Evolutionary conservation across 2,329 filamentous ascomycete species (phyloP).

Genomic region (Boeremia lycopersici): DNA sequence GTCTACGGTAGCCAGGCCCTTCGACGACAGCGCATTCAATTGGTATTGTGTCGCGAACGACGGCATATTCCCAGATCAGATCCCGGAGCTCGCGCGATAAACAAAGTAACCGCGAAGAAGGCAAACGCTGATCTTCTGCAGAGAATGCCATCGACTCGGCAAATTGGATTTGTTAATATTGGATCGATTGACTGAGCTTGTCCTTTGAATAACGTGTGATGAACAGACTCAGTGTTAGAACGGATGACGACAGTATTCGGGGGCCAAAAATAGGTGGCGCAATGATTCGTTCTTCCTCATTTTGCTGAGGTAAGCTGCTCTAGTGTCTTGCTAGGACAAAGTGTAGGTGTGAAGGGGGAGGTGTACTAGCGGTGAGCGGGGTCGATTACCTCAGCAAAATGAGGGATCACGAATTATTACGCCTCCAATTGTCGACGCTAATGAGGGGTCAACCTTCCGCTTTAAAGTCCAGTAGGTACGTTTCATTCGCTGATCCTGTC

Average conservation of each 20-base stretch:
- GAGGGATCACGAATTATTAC: too few species aligned
- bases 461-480: not conserved
- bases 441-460: not conserved
- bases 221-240: not conserved
- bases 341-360: too few species aligned
- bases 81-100: slow-evolving; percentile 31
- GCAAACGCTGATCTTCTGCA: not conserved
- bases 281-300: too few species aligned
- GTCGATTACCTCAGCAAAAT: too few species aligned
- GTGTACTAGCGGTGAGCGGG: too few species aligned
- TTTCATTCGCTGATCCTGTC: not conserved
- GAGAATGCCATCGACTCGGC: not conserved
- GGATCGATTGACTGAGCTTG: too few species aligned
- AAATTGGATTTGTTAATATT: not conserved
- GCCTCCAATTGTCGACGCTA: too few species aligned
- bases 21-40: slow-evolving; percentile 20
- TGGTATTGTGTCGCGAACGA: slow-evolving; percentile 23
- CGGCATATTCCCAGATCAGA: slow-evolving; percentile 25
- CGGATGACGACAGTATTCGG: slow-evolving; percentile 6
- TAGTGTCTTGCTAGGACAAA: too few species aligned
- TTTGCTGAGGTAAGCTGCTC: too few species aligned
- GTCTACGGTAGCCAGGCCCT: slow-evolving; percentile 4
- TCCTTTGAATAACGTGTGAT: too few species aligned
- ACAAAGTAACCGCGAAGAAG: not conserved
- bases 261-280: too few species aligned